Base-by-base conservation (phyloP, 2,329 filamentous ascomycete genomes). In the Epichloe uncinata region DNA sequence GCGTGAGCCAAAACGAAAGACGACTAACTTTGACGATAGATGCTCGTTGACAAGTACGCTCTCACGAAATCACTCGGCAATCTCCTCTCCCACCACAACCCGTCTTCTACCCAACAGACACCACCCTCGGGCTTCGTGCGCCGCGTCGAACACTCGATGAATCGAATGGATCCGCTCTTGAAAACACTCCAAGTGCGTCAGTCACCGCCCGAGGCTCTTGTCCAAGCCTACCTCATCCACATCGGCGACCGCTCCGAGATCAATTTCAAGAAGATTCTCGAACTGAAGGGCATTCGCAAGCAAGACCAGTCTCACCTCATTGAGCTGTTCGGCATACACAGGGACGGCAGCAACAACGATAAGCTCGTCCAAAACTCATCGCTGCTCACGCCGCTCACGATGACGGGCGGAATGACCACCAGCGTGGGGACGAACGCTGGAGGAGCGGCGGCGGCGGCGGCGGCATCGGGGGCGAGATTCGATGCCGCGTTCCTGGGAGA, bases 161-260 rank as follows among this genome's bases (percentile, higher is more conserved):
- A 81, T 52, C 87, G 89, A 57, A 83, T 97, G 56, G 91, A 97
- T 61, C 86, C 88, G 1, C 78, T 98, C 20, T 83, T 98, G 59
- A 98, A 98, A 69, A 97, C 93, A 2, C 78, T 98, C 3, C 93
- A 98, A 73, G 91, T 98, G 45, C 87, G 87, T 30, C 82, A 90
- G 2, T 87, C 85, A 4, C 93, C 93, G 0, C 86, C 91, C 0
- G 93, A 98, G 71, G 91, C 87, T 2, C 79, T 98, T 4, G 90
- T 98, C 0, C 91, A 97, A 69, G 93, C 93, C 35, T 98, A 98
- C 65, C 81, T 98, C 35, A 95, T 97, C 66, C 93, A 97, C 69
- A 93, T 98, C 56, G 89, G 81, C 57, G 93, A 98, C 72, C 83
- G 86, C 50, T 95, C 85, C 55, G 93, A 97, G 63, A 79, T 81